phyloP scores from a whole-genome alignment of 768 basidiomycete species.

The Dioszegia crocea region DNA sequence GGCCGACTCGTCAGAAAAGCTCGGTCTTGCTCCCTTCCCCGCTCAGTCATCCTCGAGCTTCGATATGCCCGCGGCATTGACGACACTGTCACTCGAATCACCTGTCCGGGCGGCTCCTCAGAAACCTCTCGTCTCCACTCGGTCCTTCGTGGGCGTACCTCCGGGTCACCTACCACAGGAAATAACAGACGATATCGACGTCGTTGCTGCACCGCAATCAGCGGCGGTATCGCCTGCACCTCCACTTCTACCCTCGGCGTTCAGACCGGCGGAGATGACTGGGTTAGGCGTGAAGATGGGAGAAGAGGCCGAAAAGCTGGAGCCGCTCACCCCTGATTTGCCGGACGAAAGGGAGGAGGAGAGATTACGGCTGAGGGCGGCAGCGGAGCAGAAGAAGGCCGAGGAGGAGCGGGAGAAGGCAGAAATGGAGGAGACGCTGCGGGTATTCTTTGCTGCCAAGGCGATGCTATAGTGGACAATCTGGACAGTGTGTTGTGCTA shows the following conservation, averaged over 20 bases:
- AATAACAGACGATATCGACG: conserved; percentile 17
- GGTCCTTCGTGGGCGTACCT: conserved; percentile 14
- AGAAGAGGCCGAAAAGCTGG: background rate
- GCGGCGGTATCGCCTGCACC: background rate
- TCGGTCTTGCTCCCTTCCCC: background rate
- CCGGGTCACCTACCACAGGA: conserved; percentile 8
- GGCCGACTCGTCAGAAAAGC: no score
- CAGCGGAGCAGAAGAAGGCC: background rate
- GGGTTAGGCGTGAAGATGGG: background rate
- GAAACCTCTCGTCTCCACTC: background rate
- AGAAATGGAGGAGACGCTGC: conserved; percentile 1
- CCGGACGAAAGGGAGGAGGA: conserved; percentile 8
- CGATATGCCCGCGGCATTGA: background rate
- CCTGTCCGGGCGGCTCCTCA: background rate
- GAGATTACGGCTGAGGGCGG: background rate
- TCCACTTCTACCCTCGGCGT: background rate
- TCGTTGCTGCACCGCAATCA: background rate
- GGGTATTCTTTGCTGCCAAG: conserved; percentile 1
- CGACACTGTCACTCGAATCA: background rate
- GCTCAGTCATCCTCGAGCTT: background rate
- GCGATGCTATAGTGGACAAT: background rate
- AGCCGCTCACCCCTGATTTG: conserved; percentile 5
- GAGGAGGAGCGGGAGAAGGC: conserved; percentile 2
- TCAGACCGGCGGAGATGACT: background rate
- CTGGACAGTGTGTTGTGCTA: no score